Percentiles rank a stretch among this genome's conserved stretches.
phyloP scores from a whole-genome alignment of 2,329 filamentous ascomycete genomes.

The Fusarium sp. region DNA sequence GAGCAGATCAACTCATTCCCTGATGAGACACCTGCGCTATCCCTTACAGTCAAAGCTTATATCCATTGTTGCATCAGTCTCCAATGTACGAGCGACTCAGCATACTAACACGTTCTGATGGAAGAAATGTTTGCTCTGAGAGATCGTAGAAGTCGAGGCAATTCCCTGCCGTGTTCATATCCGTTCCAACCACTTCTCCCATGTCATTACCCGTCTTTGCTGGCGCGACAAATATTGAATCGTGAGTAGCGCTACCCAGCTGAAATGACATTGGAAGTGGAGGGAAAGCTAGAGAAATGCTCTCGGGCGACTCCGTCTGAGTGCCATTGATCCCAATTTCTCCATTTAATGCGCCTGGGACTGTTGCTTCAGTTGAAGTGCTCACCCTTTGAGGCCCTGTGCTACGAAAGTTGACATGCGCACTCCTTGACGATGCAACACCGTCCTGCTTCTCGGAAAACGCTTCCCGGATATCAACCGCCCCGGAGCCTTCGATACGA shows the following conservation, averaged over 20 bases:
- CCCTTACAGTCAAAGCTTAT: too few relatives aligned
- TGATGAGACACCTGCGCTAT: too few relatives aligned
- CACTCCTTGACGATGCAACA: neutral
- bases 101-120: neutral
- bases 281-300: neutral
- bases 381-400: neutral
- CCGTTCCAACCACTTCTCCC: neutral
- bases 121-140: neutral
- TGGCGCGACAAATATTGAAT: neutral
- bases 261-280: neutral
- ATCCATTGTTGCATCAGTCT: neutral
- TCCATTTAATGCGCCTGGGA: neutral
- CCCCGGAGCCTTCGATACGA: neutral
- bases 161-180: neutral
- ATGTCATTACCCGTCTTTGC: neutral
- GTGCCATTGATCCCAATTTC: neutral
- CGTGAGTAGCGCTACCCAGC: neutral
- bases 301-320: neutral
- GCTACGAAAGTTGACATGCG: neutral
- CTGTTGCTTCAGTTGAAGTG: neutral
- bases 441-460: conserved; percentile 14
- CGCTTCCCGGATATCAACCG: conserved; percentile 16
- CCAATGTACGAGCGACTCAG: neutral
- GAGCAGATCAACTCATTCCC: too few relatives aligned
- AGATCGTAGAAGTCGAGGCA: neutral